Base-by-base conservation (phyloP, 352 stramenopile species). In the Phytophthora rubi region DNA sequence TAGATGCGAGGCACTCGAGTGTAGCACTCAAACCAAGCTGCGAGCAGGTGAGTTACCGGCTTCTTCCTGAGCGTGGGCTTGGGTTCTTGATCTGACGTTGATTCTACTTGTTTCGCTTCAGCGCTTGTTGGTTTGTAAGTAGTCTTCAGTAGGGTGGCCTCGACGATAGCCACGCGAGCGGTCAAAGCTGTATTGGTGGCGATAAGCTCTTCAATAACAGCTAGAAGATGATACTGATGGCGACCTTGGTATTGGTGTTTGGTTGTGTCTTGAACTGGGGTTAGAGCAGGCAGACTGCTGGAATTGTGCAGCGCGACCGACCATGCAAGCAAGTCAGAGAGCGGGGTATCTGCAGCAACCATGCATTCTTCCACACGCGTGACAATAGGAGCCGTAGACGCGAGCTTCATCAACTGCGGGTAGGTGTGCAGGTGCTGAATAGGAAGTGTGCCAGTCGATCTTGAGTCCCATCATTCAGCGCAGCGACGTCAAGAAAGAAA, bases 151-250 rank as follows among this genome's bases (percentile, higher is more conserved):
- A 2, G 12, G 1, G 44, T 54, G 7, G 32, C n/a, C 23, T 59
- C 42, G 6, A 16, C 48, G 3, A 21, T 69, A 63, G 23, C 15
- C 8, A 42, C 12, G 12, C 35, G 35, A 9, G 52, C 5, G 6
- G 28, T 4, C 0, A 42, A 15, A 8, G 8, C 35, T 42, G 0
- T 4, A 42, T 42, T 42, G 12, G 35, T 15, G 35, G 35, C 33
- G 35, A 69, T 69, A 69, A 69, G 44, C 45, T 58, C 62, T n/a
- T 53, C 3, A 62, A 69, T 69, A 16, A 63, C 7, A 69, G 44
- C 62, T 1, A 15, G 35, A 39, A n/a, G 16, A 18, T 53, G 42
- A 53, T 58, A 45, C 16, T 42, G 9, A 6, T 30, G 28, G 28
- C 28, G 8, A 42, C 35, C 6, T 42, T 15, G 12, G 33, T 33